These are phyloP conservation scores for Peronospora belbahrii DNA, from an alignment of 352 stramenopile species.

Conservation along the genomic window DNA sequence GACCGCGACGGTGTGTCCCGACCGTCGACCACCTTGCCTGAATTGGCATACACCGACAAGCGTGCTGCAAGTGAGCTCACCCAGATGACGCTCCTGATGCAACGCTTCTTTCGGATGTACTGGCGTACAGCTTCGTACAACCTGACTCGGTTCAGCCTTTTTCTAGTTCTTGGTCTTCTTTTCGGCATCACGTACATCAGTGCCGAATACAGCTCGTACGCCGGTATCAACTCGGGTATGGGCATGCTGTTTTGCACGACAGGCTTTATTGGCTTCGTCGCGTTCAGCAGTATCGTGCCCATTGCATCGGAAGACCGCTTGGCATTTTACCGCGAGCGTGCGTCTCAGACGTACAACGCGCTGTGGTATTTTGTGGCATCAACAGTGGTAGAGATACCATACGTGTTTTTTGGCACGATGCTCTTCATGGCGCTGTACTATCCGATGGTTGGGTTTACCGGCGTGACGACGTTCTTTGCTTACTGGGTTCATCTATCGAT, in stretches of 20 bases:
- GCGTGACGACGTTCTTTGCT: background rate
- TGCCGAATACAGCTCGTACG: conserved; percentile 18
- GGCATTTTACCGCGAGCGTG: conserved; percentile 84
- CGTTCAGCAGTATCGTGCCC: conserved; percentile 55
- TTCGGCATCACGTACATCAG: conserved; percentile 19
- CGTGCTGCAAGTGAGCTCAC: conserved; percentile 13
- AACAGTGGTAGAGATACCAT: conserved; percentile 31
- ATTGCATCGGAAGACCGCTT: conserved; percentile 66
- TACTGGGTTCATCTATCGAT: too few species aligned
- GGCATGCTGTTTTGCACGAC: conserved; percentile 64
- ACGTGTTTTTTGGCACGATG: conserved; percentile 26
- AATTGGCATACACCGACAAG: conserved; percentile 30
- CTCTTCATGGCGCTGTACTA: conserved; percentile 14
- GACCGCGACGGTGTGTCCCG: conserved; percentile 25
- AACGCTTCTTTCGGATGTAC: conserved; percentile 57
- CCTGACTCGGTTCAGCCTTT: conserved; percentile 34
- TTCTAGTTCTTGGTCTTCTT: conserved; percentile 14
- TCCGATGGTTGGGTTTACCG: conserved; percentile 19
- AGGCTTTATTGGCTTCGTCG: conserved; percentile 59
- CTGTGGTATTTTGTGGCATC: conserved; percentile 18
- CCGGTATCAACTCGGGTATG: conserved; percentile 23
- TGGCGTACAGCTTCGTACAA: conserved; percentile 47
- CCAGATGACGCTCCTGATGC: conserved; percentile 33
- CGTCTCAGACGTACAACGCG: conserved; percentile 41
- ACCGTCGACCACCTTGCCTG: conserved; percentile 18